phyloP scores from a whole-genome alignment of 2,329 filamentous ascomycete species.

The Onygenales sp. region DNA sequence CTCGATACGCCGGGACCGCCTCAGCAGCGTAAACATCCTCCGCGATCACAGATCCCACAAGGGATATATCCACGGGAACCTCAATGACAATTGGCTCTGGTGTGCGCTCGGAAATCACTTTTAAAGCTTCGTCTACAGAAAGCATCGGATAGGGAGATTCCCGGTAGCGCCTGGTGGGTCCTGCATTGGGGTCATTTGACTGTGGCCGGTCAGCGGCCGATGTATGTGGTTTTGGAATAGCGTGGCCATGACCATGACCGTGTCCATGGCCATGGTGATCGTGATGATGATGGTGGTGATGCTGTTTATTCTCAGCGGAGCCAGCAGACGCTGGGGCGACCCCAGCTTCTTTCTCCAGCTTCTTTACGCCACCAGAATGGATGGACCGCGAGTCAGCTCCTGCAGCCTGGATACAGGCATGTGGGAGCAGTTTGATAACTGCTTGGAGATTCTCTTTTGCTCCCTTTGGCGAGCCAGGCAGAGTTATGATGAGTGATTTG shows the following conservation, averaged over 20 bases:
- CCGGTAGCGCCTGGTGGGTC: conserved; percentile 61
- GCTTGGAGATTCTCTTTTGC: conserved; percentile 88
- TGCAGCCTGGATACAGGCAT: conserved; percentile 84
- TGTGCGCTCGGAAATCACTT: conserved; percentile 62
- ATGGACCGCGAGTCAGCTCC: conserved; percentile 71
- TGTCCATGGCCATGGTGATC: conserved; percentile 46
- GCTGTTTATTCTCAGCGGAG: conserved; percentile 11
- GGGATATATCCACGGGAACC: conserved; percentile 50
- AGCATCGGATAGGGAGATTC: conserved; percentile 91
- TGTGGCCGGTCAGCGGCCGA: conserved; percentile 47
- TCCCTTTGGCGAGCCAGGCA: conserved; percentile 91
- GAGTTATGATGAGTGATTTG: conserved; percentile 70
- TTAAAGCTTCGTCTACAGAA: conserved; percentile 69
- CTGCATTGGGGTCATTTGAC: conserved; percentile 51
- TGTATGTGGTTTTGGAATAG: conserved; percentile 62
- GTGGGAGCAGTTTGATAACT: conserved; percentile 79
- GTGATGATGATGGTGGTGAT: conserved; percentile 26
- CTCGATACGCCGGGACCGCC: conserved; percentile 83
- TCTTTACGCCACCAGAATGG: conserved; percentile 72
- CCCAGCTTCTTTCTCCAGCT: conserved; percentile 75
- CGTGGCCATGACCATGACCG: conserved; percentile 54
- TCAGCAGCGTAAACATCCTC: conserved; percentile 72
- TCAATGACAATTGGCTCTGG: conserved; percentile 52
- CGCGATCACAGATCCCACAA: conserved; percentile 72
- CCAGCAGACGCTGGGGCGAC: conserved; percentile 28